Evolutionary conservation across 2,329 filamentous ascomycete genomes (phyloP), one percentile per base, ranked within the genome.

Genomic region (Leptographium wingfieldii): DNA sequence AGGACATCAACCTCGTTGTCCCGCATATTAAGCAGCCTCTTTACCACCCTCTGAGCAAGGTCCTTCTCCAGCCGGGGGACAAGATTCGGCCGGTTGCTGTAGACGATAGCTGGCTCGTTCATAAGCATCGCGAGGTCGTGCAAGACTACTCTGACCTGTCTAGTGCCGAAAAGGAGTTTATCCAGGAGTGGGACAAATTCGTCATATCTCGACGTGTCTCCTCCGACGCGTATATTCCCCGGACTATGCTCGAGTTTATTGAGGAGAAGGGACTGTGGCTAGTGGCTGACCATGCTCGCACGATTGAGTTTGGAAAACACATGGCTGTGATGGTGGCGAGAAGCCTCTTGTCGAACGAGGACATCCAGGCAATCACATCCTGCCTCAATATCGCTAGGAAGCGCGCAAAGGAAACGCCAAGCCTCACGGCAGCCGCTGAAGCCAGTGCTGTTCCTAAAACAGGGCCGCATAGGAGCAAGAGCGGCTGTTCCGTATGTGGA

Each of bases 71-170:
- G 38, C 73, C 80, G 1, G 80, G 79, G 3, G 73, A 77, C 2
- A 70, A 74, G 29, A 70, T 83, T 29, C 76, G 77, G 2, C 72
- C 72, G 25, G 68, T 71, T 4, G 68, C 69, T 3, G 70, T 76
- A 3, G 78, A 82, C 65, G 76, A 76, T 60, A 70, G 72, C 27
- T 84, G 81, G 81, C 72, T 83, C 9, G 73, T 81, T 35, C 80
- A 82, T 63, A 83, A 83, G 68, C 81, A 84, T 61, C 75, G 78
- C 9, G 79, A 84, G 60, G 78, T 76, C 58, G 77, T 84, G 59
- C 73, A 75, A 33, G 81, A 84, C 63, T 83, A 81, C 65, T 77
- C 76, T 10, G 81, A 84, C 63, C 74, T 84, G 31, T 76, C 76
- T 14, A 67, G 72, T 3, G 71, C 74, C 19, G 81, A 84, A 66